These are phyloP conservation scores for Globisporangium cederbergense DNA, from an alignment of 352 stramenopile species.

Conservation along the genomic window DNA sequence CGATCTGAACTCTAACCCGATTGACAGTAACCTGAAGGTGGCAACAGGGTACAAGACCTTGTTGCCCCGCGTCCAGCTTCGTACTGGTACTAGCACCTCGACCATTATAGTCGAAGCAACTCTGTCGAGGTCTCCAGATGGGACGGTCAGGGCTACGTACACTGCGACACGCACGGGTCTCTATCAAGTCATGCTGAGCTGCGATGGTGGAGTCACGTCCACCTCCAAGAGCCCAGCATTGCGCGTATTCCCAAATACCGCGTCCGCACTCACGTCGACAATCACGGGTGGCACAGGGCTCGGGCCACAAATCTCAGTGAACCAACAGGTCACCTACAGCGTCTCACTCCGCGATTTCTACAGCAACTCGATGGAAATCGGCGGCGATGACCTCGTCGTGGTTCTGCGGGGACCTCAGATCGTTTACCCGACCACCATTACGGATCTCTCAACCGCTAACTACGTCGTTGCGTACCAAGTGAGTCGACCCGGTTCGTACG, in stretches of 20 bases:
- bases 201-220: slow-evolving; percentile 26
- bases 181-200: slow-evolving; percentile 33
- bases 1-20: slow-evolving; percentile 29
- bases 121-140: slow-evolving; percentile 8
- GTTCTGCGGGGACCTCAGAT: slow-evolving; percentile 28
- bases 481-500: slow-evolving; percentile 30
- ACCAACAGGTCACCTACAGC: slow-evolving; percentile 25
- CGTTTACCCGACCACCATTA: slow-evolving; percentile 23
- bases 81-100: slow-evolving; percentile 8
- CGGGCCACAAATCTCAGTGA: slow-evolving; percentile 25
- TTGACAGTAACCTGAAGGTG: slow-evolving; percentile 5
- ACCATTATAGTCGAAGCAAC: slow-evolving; percentile 1
- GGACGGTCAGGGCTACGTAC: slow-evolving; percentile 25
- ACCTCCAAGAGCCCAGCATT: slow-evolving; percentile 26
- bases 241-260: slow-evolving; percentile 28
- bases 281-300: slow-evolving; percentile 25
- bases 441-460: slow-evolving; percentile 33
- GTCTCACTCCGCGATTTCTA: slow-evolving; percentile 41
- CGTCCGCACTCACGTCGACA: slow-evolving; percentile 29
- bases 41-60: slow-evolving; percentile 13
- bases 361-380: slow-evolving; percentile 34
- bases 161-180: slow-evolving; percentile 27
- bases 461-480: slow-evolving; percentile 41
- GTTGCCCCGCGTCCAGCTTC: slow-evolving; percentile 2
- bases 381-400: slow-evolving; percentile 36